These are phyloP conservation scores for Pisolithus albus DNA, from an alignment of 768 basidiomycete species.

Conservation along the genomic window DNA sequence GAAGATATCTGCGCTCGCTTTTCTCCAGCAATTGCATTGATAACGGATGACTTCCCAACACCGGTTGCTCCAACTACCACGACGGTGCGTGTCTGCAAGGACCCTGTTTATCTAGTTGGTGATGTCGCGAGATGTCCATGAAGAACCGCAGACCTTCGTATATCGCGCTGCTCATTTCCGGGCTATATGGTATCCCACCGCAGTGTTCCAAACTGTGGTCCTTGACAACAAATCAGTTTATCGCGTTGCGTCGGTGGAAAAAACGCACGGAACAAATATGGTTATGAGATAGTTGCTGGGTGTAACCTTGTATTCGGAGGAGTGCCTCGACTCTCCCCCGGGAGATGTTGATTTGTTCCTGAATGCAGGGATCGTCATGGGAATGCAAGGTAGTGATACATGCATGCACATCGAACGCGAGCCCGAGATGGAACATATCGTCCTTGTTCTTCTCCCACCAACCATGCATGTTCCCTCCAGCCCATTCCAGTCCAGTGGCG, in stretches of 20 bases:
- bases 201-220: too few relatives aligned
- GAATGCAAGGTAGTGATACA: slow-evolving; percentile 23
- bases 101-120: not conserved
- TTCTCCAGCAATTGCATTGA: slow-evolving; percentile 1
- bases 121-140: not conserved
- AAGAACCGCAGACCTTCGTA: not conserved
- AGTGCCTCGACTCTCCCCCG: not conserved
- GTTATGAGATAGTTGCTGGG: not conserved
- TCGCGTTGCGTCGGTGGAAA: too few relatives aligned
- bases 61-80: not conserved
- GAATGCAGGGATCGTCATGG: not conserved
- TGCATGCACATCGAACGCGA: slow-evolving; percentile 20
- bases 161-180: too few relatives aligned
- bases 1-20: not conserved
- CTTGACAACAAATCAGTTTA: too few relatives aligned
- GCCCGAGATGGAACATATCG: slow-evolving; percentile 12
- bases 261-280: not conserved
- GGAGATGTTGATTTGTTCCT: not conserved
- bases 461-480: slow-evolving; percentile 15
- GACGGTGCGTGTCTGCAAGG: not conserved
- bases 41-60: slow-evolving; percentile 1
- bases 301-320: not conserved
- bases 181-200: too few relatives aligned
- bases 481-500: slow-evolving; percentile 13
- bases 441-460: slow-evolving; percentile 28